Percentiles rank a stretch among this genome's conserved stretches.
These are phyloP conservation scores for Vitis hybrid DNA, from an alignment of 177 flowering plant genomes.

Conservation along the genomic window DNA sequence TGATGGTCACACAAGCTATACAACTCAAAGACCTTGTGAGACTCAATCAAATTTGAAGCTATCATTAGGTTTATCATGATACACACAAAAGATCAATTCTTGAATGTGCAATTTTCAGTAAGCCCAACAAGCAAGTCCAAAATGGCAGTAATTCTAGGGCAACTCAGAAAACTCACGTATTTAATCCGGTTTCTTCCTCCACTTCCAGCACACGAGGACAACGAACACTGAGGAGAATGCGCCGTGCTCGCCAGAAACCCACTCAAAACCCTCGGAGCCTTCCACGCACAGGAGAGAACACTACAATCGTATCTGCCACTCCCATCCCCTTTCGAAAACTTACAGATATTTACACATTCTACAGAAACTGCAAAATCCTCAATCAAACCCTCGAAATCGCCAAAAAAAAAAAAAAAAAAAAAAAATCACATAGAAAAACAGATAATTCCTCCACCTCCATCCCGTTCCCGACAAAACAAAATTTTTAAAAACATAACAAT, in stretches of 20 bases:
- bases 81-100: too few species aligned
- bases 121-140: too few species aligned
- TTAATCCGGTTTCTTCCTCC: constrained; percentile 33
- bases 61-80: too few species aligned
- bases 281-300: constrained; percentile 83
- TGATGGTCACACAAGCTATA: too few species aligned
- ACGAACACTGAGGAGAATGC: constrained; percentile 44
- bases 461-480: background rate
- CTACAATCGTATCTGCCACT: constrained; percentile 70
- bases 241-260: constrained; percentile 91
- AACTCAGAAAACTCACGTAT: constrained; percentile 42
- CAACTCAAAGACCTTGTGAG: too few species aligned
- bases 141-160: background rate
- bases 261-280: constrained; percentile 84
- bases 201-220: constrained; percentile 18
- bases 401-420: background rate
- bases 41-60: too few species aligned
- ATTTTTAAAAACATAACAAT: too few species aligned
- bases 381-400: background rate
- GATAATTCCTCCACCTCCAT: background rate
- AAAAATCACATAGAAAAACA: background rate
- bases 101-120: too few species aligned
- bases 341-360: constrained; percentile 84
- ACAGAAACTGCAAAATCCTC: constrained; percentile 56
- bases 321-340: constrained; percentile 59